Evolutionary conservation across 2,329 filamentous ascomycete genomes (phyloP).

Genomic region (Ramichloridium luteum): DNA sequence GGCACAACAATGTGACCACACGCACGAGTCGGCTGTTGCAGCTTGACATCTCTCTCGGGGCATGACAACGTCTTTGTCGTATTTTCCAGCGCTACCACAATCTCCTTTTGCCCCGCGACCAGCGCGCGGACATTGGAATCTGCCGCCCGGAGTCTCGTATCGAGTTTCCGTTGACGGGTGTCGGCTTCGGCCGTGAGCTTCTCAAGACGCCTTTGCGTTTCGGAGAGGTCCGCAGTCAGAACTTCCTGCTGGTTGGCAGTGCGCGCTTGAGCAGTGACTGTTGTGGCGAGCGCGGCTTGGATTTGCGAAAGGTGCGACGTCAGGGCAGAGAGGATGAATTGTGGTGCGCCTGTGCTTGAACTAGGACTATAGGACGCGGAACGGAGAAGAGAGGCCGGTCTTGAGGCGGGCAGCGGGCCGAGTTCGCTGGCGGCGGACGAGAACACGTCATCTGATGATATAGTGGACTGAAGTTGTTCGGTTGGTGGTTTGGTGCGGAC

Average conservation of each 20-base stretch:
- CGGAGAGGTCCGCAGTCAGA: conserved; percentile 6
- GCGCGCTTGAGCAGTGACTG: conserved; percentile 4
- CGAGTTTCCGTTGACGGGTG: conserved; percentile 7
- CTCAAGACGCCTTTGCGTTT: conserved; percentile 3
- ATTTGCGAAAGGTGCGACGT: conserved; percentile 20
- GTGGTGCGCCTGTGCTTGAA: conserved; percentile 13
- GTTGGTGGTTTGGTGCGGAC: no score
- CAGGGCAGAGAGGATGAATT: conserved; percentile 19
- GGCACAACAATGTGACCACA: conserved; percentile 22
- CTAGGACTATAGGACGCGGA: no score
- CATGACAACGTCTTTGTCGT: no score
- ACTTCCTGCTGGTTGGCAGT: conserved; percentile 3
- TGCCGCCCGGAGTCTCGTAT: conserved; percentile 13
- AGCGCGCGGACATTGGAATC: conserved; percentile 17
- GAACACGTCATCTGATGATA: no score
- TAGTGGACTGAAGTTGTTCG: no score
- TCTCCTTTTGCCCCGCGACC: conserved; percentile 17
- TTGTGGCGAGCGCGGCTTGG: conserved; percentile 18
- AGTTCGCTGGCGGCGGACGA: no score
- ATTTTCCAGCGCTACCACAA: conserved; percentile 16
- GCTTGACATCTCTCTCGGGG: no score
- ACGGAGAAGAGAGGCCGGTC: no score
- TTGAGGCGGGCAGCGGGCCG: no score
- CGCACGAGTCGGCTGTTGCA: conserved; percentile 9
- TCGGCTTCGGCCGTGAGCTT: conserved; percentile 3